phyloP scores from a whole-genome alignment of 495 filamentous ascomycete genomes.

The Rostrohypoxylon terebratum region DNA sequence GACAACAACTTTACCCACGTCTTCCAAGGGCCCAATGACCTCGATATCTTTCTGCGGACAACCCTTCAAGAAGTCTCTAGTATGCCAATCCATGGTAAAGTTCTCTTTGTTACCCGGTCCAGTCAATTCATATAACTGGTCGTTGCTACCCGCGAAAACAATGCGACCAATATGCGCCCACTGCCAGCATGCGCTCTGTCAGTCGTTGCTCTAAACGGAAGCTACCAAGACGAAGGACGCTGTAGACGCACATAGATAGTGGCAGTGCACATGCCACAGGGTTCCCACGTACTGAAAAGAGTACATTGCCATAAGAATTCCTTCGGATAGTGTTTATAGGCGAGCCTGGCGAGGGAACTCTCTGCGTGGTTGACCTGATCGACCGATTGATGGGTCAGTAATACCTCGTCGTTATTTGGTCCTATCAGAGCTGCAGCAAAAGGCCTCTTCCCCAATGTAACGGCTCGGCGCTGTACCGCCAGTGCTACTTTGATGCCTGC shows the following conservation, averaged over 20 bases:
- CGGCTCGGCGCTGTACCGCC: slow-evolving; percentile 55
- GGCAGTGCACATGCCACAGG: slow-evolving; percentile 65
- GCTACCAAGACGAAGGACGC: background rate
- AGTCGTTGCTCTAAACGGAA: slow-evolving; percentile 3
- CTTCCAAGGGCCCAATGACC: slow-evolving; percentile 61
- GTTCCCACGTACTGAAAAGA: slow-evolving; percentile 67
- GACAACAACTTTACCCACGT: slow-evolving; percentile 59
- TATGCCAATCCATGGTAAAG: slow-evolving; percentile 64
- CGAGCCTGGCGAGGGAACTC: slow-evolving; percentile 62
- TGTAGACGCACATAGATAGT: slow-evolving; percentile 46
- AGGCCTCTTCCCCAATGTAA: slow-evolving; percentile 60
- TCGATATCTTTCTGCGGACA: slow-evolving; percentile 61
- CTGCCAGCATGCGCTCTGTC: slow-evolving; percentile 51
- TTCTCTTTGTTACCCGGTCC: slow-evolving; percentile 64
- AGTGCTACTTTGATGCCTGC: slow-evolving; percentile 54
- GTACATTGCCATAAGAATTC: slow-evolving; percentile 63
- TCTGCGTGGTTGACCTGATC: slow-evolving; percentile 69
- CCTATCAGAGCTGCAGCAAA: slow-evolving; percentile 63
- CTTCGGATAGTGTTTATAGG: slow-evolving; percentile 63
- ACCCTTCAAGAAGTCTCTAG: slow-evolving; percentile 57
- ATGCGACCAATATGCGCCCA: slow-evolving; percentile 68
- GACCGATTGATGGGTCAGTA: slow-evolving; percentile 62
- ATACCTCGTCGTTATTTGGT: slow-evolving; percentile 62
- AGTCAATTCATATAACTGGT: slow-evolving; percentile 57
- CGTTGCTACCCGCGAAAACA: slow-evolving; percentile 65